phyloP scores from a whole-genome alignment of 2,329 filamentous ascomycete species.

The Coniochaeta sp. region DNA sequence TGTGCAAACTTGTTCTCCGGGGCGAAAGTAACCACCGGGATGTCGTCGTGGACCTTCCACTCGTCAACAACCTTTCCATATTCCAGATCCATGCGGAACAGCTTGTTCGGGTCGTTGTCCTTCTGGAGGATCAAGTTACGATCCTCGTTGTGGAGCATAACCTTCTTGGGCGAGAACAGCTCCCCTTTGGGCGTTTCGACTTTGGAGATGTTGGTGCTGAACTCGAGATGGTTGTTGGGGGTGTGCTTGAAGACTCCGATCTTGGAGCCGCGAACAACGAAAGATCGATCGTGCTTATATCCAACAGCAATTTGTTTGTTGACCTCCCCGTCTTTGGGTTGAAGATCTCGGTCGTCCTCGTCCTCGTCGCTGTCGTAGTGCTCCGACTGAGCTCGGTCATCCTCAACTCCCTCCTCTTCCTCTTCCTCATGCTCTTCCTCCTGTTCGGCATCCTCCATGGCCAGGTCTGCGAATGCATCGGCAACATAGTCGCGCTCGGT shows the following conservation, averaged over 20 bases:
- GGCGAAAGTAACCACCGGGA: constrained; percentile 83
- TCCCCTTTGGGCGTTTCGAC: constrained; percentile 82
- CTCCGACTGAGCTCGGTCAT: constrained; percentile 47
- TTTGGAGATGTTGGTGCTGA: constrained; percentile 95
- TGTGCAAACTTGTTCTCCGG: constrained; percentile 98
- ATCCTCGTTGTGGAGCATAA: constrained; percentile 92
- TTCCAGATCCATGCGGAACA: constrained; percentile 96
- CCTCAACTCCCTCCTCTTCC: constrained; percentile 49
- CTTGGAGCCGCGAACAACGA: constrained; percentile 93
- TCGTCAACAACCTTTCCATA: constrained; percentile 97
- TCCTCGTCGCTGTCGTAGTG: constrained; percentile 53
- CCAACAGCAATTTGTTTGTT: constrained; percentile 95
- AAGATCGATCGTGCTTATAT: constrained; percentile 94
- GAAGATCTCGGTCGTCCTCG: constrained; percentile 73
- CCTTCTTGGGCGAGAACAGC: constrained; percentile 89
- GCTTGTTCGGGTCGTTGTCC: constrained; percentile 71
- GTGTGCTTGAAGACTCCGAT: constrained; percentile 99
- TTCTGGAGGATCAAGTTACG: constrained; percentile 86
- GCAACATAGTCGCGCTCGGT: constrained; percentile 90
- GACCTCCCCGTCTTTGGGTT: constrained; percentile 61
- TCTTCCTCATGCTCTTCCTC: constrained; percentile 39
- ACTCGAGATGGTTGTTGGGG: constrained; percentile 83
- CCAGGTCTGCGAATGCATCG: constrained; percentile 90
- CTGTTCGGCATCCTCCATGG: constrained; percentile 70
- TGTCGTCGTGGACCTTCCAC: constrained; percentile 97